A percentile compares a stretch with the other conserved stretches of the same genome.
These are phyloP conservation scores for Apiospora kogelbergensis DNA, from an alignment of 2,329 filamentous ascomycete genomes.

Conservation along the genomic window DNA sequence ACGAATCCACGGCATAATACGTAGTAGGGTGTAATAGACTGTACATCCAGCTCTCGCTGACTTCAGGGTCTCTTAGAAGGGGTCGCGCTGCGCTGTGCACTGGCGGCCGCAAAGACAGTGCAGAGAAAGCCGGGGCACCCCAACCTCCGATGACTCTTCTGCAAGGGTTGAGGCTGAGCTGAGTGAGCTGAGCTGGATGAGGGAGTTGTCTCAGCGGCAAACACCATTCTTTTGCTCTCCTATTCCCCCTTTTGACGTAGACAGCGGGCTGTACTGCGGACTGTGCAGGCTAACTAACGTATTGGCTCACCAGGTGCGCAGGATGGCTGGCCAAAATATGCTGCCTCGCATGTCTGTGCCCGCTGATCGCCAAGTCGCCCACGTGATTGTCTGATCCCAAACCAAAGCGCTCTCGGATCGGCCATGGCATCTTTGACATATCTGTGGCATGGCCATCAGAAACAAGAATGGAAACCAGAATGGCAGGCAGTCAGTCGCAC, in stretches of 20 bases:
- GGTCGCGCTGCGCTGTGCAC: background rate
- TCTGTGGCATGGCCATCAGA: background rate
- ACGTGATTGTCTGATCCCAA: background rate
- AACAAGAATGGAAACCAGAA: background rate
- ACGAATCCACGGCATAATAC: background rate
- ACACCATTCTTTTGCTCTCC: too few relatives aligned
- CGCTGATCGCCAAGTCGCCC: background rate
- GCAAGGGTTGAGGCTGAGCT: background rate
- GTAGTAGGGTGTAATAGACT: background rate
- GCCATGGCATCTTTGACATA: background rate
- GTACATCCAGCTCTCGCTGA: background rate
- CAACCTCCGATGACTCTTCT: background rate
- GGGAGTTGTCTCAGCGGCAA: background rate
- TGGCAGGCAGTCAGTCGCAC: background rate
- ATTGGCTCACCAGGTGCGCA: constrained; percentile 27
- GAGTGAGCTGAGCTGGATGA: background rate
- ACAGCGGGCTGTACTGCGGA: background rate
- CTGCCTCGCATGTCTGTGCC: background rate
- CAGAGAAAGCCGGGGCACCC: background rate
- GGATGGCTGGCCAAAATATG: background rate
- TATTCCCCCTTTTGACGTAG: too few relatives aligned
- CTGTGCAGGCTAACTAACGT: background rate
- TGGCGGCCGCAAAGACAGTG: background rate
- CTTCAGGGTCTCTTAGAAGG: background rate
- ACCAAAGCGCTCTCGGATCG: background rate